Evolutionary conservation across 352 stramenopile species (phyloP), one percentile per base, ranked within the genome.

Genomic region (Salisapilia sapeloensis): DNA sequence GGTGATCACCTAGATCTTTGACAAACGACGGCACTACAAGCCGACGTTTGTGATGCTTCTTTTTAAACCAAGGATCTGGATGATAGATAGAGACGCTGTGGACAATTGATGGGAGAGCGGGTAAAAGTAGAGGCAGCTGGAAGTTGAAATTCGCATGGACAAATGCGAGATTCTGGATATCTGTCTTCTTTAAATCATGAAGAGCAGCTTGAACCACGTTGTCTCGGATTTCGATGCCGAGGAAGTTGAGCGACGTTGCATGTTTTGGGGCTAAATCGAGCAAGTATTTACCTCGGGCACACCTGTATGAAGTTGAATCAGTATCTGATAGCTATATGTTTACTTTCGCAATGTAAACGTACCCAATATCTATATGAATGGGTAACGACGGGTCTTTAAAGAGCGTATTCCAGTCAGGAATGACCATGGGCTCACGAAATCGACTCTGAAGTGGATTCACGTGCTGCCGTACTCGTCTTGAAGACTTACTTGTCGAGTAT

Each of bases 41-140:
- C 28, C 76, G 59, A 17, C 76, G 60, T 50, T 91, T 91, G 20
- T 81, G 35, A 48, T 91, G 76, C 37, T 62, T 57, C 39, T 89
- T 91, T 49, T 91, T 91, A 60, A 87, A 82, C 76, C 76, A 91
- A 47, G 76, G 76, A 19, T 91, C 76, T 16, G 76, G 76, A 39
- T 91, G 72, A 42, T 89, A 85, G 40, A 91, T 91, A 27, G 76
- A 91, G 2, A 91, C 71, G 41, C 76, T 89, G 18, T 42, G 36
- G 25, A 85, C 44, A 0, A 42, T 44, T 7, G 40, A 53, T 4
- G 70, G 63, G 22, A 91, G 35, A 16, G 66, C 76, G 20, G 55
- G 48, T 31, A 91, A 31, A 40, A 91, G 36, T 26, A 47, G 48
- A 3, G 33, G 20, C 42, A 81, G 61, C 29, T 91, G 76, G 28